Percentiles rank a stretch among this genome's conserved stretches.
phyloP scores from a whole-genome alignment of 75 land plant species.

The Pinus taeda region DNA sequence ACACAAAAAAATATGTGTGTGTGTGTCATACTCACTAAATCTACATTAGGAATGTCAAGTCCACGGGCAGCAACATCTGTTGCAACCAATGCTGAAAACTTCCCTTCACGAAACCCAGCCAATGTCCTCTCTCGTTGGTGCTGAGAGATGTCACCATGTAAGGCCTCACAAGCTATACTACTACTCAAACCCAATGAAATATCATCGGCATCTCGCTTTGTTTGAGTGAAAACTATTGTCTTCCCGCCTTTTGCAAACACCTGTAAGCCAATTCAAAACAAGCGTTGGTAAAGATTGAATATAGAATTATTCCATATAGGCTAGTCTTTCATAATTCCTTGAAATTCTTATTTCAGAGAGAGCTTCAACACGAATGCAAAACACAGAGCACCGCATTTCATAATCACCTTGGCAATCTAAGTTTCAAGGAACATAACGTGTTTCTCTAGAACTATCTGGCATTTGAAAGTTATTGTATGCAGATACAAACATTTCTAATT shows the following conservation, averaged over 20 bases:
- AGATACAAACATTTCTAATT: background rate
- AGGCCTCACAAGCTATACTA: constrained; percentile 71
- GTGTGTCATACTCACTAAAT: constrained; percentile 45
- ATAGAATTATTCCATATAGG: background rate
- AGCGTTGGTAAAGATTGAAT: background rate
- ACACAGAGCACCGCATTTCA: background rate
- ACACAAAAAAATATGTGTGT: too few relatives aligned
- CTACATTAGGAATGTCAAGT: constrained; percentile 90
- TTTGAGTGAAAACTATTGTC: constrained; percentile 86
- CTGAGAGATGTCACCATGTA: constrained; percentile 94
- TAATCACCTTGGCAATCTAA: background rate
- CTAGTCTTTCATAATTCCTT: background rate
- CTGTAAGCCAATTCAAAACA: constrained; percentile 31
- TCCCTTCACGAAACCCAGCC: constrained; percentile 83
- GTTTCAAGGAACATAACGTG: background rate
- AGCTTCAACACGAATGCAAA: background rate
- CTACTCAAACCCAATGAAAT: constrained; percentile 65
- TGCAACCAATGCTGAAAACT: constrained; percentile 84
- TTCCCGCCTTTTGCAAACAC: constrained; percentile 95
- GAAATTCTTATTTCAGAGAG: background rate
- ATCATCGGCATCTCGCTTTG: constrained; percentile 94
- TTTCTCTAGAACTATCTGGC: background rate
- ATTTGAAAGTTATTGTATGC: background rate
- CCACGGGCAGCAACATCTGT: constrained; percentile 97
- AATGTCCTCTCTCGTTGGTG: constrained; percentile 84